Percentiles rank a stretch among this genome's conserved stretches.
Evolutionary conservation across 2,329 filamentous ascomycete species (phyloP).

Genomic region (Stagonosporopsis cucurbitacearum): DNA sequence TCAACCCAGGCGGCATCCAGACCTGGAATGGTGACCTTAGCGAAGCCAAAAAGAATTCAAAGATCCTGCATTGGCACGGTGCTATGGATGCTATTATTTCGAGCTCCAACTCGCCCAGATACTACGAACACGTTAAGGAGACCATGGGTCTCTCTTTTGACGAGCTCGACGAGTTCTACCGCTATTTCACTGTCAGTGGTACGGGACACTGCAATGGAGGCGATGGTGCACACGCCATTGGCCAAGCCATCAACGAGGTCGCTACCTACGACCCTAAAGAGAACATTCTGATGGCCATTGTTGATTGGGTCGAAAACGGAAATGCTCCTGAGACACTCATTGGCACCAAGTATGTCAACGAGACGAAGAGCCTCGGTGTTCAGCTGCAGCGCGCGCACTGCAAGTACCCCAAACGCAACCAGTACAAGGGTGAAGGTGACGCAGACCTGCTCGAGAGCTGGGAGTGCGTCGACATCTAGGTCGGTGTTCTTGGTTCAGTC

Average conservation of each 20-base stretch:
- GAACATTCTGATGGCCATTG: slow-evolving; percentile 58
- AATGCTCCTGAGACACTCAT: slow-evolving; percentile 51
- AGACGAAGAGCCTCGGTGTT: slow-evolving; percentile 36
- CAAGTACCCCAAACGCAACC: slow-evolving; percentile 46
- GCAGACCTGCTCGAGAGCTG: slow-evolving; percentile 38
- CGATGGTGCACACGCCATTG: slow-evolving; percentile 52
- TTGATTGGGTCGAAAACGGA: slow-evolving; percentile 55
- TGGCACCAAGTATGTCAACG: slow-evolving; percentile 43
- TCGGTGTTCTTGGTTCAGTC: neutral
- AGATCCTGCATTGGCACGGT: slow-evolving; percentile 58
- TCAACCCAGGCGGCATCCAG: slow-evolving; percentile 49
- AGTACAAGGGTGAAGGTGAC: slow-evolving; percentile 43
- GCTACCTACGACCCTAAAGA: slow-evolving; percentile 45
- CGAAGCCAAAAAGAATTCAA: slow-evolving; percentile 49
- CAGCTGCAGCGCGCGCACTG: slow-evolving; percentile 46
- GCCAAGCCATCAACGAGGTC: slow-evolving; percentile 28
- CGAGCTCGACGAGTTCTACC: slow-evolving; percentile 54
- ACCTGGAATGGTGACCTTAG: slow-evolving; percentile 52
- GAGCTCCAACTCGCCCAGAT: slow-evolving; percentile 54
- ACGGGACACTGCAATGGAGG: slow-evolving; percentile 61
- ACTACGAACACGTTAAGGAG: slow-evolving; percentile 57
- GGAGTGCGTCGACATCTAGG: slow-evolving; percentile 38
- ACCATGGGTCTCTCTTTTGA: slow-evolving; percentile 49
- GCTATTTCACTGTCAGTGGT: slow-evolving; percentile 61
- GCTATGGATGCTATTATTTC: slow-evolving; percentile 54